phyloP scores from a whole-genome alignment of 345 rosid species.

The Microthlaspi erraticum region DNA sequence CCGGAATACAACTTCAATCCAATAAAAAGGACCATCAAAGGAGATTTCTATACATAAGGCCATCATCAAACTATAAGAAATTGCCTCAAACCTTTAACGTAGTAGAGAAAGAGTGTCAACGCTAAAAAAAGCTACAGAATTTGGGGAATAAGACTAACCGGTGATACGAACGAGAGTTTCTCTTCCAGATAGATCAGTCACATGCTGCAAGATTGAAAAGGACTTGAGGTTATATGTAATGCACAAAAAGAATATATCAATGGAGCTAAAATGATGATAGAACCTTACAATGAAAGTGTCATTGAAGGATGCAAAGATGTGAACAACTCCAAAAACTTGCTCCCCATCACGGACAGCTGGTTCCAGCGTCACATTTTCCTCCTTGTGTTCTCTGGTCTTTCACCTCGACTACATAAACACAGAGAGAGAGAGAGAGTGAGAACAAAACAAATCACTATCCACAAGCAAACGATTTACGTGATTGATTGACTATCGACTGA shows the following conservation, averaged over 20 bases:
- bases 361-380: constrained; percentile 68
- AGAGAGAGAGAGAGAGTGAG: no score
- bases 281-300: constrained; percentile 69
- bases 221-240: background rate
- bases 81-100: no score
- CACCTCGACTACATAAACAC: constrained; percentile 54
- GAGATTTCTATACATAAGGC: no score
- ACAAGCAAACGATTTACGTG: background rate
- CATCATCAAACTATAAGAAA: no score
- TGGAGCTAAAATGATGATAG: background rate
- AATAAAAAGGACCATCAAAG: no score
- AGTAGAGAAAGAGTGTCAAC: no score
- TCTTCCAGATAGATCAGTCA: constrained; percentile 81
- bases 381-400: constrained; percentile 74
- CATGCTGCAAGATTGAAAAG: constrained; percentile 58
- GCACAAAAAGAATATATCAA: background rate
- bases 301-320: constrained; percentile 70
- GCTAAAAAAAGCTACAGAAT: no score
- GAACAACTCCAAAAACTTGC: constrained; percentile 71
- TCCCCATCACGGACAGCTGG: constrained; percentile 81
- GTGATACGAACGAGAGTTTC: constrained; percentile 84
- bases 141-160: constrained; percentile 39
- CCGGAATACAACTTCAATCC: no score
- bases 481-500: background rate
- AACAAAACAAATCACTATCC: constrained; percentile 40